Conservation (phyloP, 441 rosid genomes). For the Pelargonium myrrhifolium region DNA sequence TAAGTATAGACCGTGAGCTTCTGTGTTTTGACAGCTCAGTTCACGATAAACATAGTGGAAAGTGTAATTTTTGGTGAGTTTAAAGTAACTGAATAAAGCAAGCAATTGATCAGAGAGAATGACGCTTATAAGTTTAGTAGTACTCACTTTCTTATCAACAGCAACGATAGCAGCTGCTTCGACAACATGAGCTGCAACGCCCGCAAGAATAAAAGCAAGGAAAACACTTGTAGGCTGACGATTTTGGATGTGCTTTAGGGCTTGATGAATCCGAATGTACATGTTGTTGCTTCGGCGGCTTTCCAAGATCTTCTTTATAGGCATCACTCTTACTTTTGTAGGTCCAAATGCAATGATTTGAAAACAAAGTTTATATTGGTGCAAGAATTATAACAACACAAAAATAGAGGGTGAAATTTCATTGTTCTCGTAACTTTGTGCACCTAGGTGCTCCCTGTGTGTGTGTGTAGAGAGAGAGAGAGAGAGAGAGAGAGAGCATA, state of each 20-base stretch:
- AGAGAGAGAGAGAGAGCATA: constrained; percentile 2
- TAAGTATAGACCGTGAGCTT: neutral
- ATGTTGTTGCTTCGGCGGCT: neutral
- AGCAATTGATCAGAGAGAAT: neutral
- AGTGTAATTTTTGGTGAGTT: neutral
- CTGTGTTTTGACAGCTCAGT: neutral
- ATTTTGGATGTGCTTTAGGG: neutral
- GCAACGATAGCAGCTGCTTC: neutral
- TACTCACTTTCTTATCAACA: neutral
- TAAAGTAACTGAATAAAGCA: neutral
- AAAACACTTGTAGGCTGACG: neutral
- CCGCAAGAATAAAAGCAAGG: neutral
- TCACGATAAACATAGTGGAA: neutral
- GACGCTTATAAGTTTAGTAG: neutral
- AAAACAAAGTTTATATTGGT: neutral
- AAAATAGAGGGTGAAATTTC: neutral
- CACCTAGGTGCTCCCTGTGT: too few relatives aligned
- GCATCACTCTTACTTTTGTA: neutral
- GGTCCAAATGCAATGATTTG: neutral
- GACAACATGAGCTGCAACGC: too few relatives aligned
- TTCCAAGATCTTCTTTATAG: neutral
- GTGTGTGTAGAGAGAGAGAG: too few relatives aligned
- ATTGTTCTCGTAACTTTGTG: too few relatives aligned
- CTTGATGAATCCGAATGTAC: neutral
- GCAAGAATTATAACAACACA: neutral